Evolutionary conservation across 2,329 filamentous ascomycete species (phyloP).

Genomic region (Arthroderma sp.): DNA sequence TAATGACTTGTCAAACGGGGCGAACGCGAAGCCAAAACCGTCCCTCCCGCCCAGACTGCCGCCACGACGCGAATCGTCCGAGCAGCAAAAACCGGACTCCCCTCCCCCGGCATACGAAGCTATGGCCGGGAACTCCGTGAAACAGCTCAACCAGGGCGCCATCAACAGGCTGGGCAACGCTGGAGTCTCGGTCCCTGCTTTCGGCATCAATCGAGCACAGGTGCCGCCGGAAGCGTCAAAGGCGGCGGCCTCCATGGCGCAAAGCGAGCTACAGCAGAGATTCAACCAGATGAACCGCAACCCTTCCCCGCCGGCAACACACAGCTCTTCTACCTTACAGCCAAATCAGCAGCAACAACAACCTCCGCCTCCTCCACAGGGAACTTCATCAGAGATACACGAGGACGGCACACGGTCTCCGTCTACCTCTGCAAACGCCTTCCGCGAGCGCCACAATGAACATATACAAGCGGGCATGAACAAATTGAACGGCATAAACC

Average conservation of each 20-base stretch:
- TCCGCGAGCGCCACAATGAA: conserved; percentile 57
- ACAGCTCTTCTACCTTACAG: conserved; percentile 52
- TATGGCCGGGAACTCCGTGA: too few species aligned
- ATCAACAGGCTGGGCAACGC: conserved; percentile 56
- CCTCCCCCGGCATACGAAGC: conserved; percentile 39
- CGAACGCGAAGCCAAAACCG: conserved; percentile 43
- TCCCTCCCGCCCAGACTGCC: conserved; percentile 58
- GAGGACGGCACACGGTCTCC: too few species aligned
- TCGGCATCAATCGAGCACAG: conserved; percentile 52
- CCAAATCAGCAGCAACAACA: conserved; percentile 51
- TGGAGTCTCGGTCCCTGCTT: conserved; percentile 64
- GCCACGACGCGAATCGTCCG: conserved; percentile 45
- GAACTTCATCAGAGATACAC: conserved; percentile 29
- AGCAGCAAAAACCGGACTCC: conserved; percentile 31
- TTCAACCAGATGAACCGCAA: conserved; percentile 46
- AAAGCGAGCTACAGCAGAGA: conserved; percentile 56
- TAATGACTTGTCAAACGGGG: too few species aligned
- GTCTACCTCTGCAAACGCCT: conserved; percentile 21
- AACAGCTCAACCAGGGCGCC: conserved; percentile 42
- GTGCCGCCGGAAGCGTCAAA: conserved; percentile 14
- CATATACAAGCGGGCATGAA: conserved; percentile 51
- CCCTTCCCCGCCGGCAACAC: conserved; percentile 39
- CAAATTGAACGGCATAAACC: conserved; percentile 46
- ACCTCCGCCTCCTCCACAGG: neutral
- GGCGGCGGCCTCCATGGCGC: conserved; percentile 30